Evolutionary conservation across 768 basidiomycete genomes (phyloP), one percentile per base, ranked within the genome.

Genomic region (Pilatotrama ljubarskyi): DNA sequence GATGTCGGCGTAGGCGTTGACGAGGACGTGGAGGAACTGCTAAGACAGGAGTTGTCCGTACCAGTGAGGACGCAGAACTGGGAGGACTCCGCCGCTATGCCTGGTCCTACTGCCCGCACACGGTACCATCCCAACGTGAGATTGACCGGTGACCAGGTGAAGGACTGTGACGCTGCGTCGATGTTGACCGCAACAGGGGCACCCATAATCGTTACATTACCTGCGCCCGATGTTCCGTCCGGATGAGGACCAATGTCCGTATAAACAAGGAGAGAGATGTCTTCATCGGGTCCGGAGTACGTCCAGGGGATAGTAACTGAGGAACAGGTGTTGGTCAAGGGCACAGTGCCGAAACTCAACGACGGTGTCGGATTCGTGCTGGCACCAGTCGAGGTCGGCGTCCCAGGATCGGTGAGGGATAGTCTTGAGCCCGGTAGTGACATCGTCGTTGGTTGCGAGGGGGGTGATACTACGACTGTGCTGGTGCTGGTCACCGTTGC

Each of bases 81-180:
- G 1, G 53, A 1, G 15, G 79, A 81, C 3, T 22, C 36, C 5
- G 59, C 56, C 22, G 58, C 13, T 5, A 60, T 22, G 40, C 38
- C 60, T 22, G 58, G 26, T 10, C 64, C 47, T 35, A 49, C 29
- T 32, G 71, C 77, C 50, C 63, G 49, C 43, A 79, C 48, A 13
- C 62, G 44, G 64, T 87, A 87, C 76, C 75, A 78, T 3, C 85
- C 85, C 52, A 75, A 70, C 0, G 80, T 68, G 22, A 84, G 69
- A 58, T 75, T 74, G 48, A 87, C 82, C 2, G 70, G 44, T 0
- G 68, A 4, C 85, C 86, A 85, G 3, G 65, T 70, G 69, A 72
- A 83, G 17, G 53, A 55, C 0, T 11, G 7, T 1, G 15, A 24
- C 13, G 49, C 25, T 4, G 81, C 73, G 53, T 73, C 64, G n/a